Evolutionary conservation across 495 filamentous ascomycete species (phyloP).

Genomic region (Podospora pseudopauciseta): DNA sequence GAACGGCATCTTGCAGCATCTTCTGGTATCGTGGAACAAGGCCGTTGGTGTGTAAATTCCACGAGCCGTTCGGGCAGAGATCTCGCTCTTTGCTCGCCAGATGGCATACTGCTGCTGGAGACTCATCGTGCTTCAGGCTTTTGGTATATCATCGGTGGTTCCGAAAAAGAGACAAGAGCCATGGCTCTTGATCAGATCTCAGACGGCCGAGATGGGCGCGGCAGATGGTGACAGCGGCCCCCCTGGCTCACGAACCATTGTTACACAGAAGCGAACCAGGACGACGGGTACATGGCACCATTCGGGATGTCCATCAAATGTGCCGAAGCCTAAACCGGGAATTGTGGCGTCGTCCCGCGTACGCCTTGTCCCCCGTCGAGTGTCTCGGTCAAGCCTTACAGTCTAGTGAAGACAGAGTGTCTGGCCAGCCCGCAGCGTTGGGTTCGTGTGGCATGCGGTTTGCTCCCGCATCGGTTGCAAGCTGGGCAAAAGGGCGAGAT

Average conservation of each 20-base stretch:
- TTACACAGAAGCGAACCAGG: not conserved
- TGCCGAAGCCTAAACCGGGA: conserved; percentile 15
- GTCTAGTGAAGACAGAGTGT: conserved; percentile 9
- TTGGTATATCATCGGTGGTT: not conserved
- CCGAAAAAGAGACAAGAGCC: not conserved
- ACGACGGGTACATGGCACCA: conserved; percentile 10
- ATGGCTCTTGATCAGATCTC: not conserved
- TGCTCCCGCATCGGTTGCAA: conserved; percentile 6
- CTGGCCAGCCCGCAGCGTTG: conserved; percentile 17
- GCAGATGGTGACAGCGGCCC: not conserved
- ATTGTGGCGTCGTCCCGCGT: conserved; percentile 21
- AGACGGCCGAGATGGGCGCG: not conserved
- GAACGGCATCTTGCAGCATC: not conserved
- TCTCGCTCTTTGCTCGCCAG: not conserved
- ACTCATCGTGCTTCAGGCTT: not conserved
- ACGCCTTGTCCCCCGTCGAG: conserved; percentile 2
- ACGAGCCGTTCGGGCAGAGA: not conserved
- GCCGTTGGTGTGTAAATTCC: not conserved
- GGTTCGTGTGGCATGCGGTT: conserved; percentile 28
- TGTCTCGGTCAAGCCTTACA: conserved; percentile 11
- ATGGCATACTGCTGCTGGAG: not conserved
- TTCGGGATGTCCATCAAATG: conserved; percentile 8
- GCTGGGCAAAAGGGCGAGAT: conserved; percentile 2
- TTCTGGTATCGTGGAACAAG: not conserved
- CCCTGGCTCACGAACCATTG: not conserved